These are phyloP conservation scores for Sphaerulina musiva DNA, from an alignment of 2,329 filamentous ascomycete genomes.

Conservation along the genomic window DNA sequence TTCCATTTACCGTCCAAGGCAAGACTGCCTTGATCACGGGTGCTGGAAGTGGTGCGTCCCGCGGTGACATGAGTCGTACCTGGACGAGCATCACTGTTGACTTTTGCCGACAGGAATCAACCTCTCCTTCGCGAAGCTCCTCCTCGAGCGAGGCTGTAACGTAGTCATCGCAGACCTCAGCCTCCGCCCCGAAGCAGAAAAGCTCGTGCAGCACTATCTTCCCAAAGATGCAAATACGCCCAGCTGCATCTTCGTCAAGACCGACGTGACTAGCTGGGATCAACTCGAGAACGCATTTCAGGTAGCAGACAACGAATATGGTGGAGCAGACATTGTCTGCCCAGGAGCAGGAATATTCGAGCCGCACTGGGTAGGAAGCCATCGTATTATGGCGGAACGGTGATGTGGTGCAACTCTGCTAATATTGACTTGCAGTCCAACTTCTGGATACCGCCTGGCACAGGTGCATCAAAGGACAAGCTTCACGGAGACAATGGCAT, in stretches of 20 bases:
- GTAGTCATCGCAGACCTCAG: conserved; percentile 45
- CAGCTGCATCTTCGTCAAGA: conserved; percentile 40
- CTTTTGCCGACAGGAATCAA: conserved; percentile 40
- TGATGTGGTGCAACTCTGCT: not conserved
- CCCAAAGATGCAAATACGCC: conserved; percentile 24
- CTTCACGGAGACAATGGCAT: conserved; percentile 25
- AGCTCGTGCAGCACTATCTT: conserved; percentile 36
- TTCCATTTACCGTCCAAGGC: conserved; percentile 37
- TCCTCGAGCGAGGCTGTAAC: conserved; percentile 42
- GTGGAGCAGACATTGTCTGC: conserved; percentile 43
- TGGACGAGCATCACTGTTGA: not conserved
- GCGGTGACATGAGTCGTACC: not conserved
- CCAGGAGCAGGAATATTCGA: conserved; percentile 47
- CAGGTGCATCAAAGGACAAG: conserved; percentile 32
- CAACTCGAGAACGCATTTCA: conserved; percentile 47
- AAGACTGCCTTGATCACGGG: conserved; percentile 47
- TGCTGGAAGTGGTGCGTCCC: conserved; percentile 37
- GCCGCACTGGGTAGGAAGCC: conserved; percentile 34
- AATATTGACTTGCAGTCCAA: conserved; percentile 25
- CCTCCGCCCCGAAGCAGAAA: conserved; percentile 43
- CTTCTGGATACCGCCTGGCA: conserved; percentile 46
- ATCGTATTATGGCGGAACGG: too few relatives aligned
- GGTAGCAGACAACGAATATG: conserved; percentile 44
- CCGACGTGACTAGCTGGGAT: conserved; percentile 46
- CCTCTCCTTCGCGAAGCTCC: conserved; percentile 40